Evolutionary conservation across 1,139 yeast species (phyloP), one percentile per base, ranked within the genome.

Genomic region (Meyerozyma smithsonii): DNA sequence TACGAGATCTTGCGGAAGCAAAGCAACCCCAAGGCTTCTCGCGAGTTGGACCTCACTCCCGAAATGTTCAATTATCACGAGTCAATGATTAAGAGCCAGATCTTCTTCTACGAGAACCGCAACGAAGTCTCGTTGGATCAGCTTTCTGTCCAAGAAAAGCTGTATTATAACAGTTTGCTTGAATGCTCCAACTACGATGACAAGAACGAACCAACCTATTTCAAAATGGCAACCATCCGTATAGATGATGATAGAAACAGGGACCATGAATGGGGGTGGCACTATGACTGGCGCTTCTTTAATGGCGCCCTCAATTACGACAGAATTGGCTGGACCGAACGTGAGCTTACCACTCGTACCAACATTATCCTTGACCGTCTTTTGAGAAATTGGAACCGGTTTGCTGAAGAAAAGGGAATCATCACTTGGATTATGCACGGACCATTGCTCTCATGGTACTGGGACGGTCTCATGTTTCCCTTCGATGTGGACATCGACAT

Each of bases 211-310:
- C 55, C 52, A 17, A 43, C 46, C 3, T 52, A 49, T 39, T 54
- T 54, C 47, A 50, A 49, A 25, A 45, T 48, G 53, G 53, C 56
- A 8, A 42, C 50, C 11, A 41, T 52, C 25, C 39, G 51, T 17
- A 40, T 44, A 4, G 45, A 46, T 10, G 57, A 54, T 24, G 39
- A 37, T 23, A 42, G 42, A 17, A 54, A 52, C 36, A 35, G 43
- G 32, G 48, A 46, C 30, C 49, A 55, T 35, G 71, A 64, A 45
- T 59, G 60, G 58, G 66, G 67, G 16, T 50, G 54, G 56, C 54
- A 52, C 37, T 52, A 52, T 32, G 58, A 54, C 39, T 54, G 56
- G 56, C 42, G 56, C 14, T 52, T 52, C 36, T 54, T 52, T 43
- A 42, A 42, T 15, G 58, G 52, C 17, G 54, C 51, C 5, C 44